Evolutionary conservation across 2,329 filamentous ascomycete genomes (phyloP), one percentile per base, ranked within the genome.

Genomic region (Cyphellophora attinorum): DNA sequence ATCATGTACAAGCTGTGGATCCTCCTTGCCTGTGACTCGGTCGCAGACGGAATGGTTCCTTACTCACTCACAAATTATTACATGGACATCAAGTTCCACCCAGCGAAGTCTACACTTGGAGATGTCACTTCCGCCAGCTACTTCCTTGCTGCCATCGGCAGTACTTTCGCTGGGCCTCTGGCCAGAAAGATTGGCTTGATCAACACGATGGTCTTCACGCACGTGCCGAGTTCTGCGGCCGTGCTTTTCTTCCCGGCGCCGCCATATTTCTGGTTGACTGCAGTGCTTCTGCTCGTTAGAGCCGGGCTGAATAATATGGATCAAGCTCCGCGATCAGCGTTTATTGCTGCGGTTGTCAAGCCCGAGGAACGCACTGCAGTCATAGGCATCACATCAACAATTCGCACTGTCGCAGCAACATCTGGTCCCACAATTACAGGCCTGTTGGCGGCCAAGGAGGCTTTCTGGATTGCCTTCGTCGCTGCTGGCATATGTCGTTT

Each of bases 261-360:
- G 0, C 57, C 56, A 5, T 59, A 56, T 2, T 57, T 78, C 2
- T 62, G 62, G 25, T 49, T 72, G 27, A 72, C 74, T 0, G 66
- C 74, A 1, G 60, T 60, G 0, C 59, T 81, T 0, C 57, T 82
- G 1, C 62, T 79, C 16, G 52, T 81, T 13, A 67, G 77, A 4
- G 64, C 74, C 3, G 73, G 73, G 0, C 59, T 81, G 29, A 81
- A 81, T 48, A 76, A 70, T 42, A 80, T 82, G 74, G 78, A 81
- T 42, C 77, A 81, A 57, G 76, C 74, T 0, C 78, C 78, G 0
- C 64, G 78, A 2, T 62, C 76, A 1, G 76, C 78, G 0, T 74
- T 82, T 38, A 79, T 82, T 32, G 75, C 77, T 1, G 76, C 76
- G 0, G 74, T 79, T 0, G 76, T 81, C 3, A 70, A 66, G 41